A percentile compares a stretch with the other conserved stretches of the same genome.
Evolutionary conservation across 2,329 filamentous ascomycete species (phyloP).

Genomic region (Aspergillus pseudoterreus): DNA sequence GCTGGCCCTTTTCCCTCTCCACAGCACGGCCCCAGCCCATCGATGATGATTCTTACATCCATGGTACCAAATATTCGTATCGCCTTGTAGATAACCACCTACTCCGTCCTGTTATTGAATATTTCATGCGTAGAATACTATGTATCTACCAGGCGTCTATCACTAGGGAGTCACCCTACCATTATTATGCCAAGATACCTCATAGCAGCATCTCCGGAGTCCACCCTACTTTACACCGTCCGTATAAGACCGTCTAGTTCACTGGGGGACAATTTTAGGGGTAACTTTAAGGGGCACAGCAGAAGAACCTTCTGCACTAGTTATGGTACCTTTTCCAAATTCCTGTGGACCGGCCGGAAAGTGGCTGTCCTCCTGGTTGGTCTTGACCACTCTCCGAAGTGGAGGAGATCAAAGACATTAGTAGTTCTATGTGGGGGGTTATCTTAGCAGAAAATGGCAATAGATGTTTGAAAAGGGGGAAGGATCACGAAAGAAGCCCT

Average conservation of each 20-base stretch:
- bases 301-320: not conserved
- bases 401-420: slow-evolving; percentile 1
- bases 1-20: no score
- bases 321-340: not conserved
- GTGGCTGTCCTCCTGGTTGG: not conserved
- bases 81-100: no score
- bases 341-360: not conserved
- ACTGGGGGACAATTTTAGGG: not conserved
- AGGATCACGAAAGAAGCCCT: not conserved
- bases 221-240: not conserved
- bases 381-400: not conserved
- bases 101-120: no score
- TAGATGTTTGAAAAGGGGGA: not conserved
- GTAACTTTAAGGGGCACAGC: not conserved
- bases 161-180: no score
- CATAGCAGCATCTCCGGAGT: not conserved
- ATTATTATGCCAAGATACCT: not conserved
- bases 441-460: not conserved
- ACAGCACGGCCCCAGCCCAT: no score
- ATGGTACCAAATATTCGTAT: no score
- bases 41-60: no score
- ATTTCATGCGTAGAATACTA: no score
- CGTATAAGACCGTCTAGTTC: not conserved
- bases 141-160: no score
- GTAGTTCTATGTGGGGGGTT: not conserved